phyloP scores from a whole-genome alignment of 257 asterid genomes.

The Petunia axillaris region DNA sequence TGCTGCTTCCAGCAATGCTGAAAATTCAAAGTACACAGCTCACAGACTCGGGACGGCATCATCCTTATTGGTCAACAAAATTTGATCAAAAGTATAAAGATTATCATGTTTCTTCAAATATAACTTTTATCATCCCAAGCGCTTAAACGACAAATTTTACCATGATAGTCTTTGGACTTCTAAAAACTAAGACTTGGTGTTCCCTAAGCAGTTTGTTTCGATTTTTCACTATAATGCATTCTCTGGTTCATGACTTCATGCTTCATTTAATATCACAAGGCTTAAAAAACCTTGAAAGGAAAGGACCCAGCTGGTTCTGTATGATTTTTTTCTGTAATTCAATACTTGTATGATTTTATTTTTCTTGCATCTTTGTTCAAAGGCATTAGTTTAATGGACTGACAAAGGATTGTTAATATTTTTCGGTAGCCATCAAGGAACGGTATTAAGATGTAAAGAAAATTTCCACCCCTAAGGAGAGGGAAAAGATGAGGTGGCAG shows the following conservation, averaged over 20 bases:
- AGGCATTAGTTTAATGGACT: neutral
- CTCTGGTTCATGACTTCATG: neutral
- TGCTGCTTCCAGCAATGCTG: slow-evolving; percentile 91
- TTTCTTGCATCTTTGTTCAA: neutral
- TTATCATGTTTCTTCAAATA: slow-evolving; percentile 1
- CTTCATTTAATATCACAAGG: neutral
- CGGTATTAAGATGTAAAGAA: neutral
- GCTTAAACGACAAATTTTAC: neutral
- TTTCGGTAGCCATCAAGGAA: neutral
- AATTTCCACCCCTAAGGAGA: neutral
- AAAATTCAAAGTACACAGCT: slow-evolving; percentile 25
- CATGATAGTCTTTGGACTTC: neutral
- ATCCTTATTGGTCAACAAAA: neutral
- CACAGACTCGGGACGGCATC: neutral
- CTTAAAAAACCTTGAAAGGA: neutral
- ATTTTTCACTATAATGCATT: neutral
- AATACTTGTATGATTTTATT: neutral
- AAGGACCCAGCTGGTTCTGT: neutral
- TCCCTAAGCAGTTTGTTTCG: slow-evolving; percentile 4
- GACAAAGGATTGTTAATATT: neutral
- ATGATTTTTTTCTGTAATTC: neutral
- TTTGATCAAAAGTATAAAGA: neutral
- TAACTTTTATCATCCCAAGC: neutral
- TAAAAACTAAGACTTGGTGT: neutral
- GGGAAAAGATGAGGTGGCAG: neutral